Evolutionary conservation across 345 rosid species (phyloP).

Genomic region (Garcia nutans): DNA sequence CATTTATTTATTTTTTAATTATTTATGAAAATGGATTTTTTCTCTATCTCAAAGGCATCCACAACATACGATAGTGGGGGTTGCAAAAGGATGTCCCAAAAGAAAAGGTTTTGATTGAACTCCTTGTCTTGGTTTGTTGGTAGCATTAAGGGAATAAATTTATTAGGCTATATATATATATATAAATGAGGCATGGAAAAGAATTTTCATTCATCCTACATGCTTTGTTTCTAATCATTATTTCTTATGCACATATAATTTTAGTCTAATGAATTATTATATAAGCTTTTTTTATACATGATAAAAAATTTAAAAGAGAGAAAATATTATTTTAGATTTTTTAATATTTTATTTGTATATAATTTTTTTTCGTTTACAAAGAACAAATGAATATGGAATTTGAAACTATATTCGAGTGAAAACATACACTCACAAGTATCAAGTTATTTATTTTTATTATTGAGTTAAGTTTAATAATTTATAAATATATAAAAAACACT

Average conservation of each 20-base stretch:
- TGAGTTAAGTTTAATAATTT: too few species aligned
- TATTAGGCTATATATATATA: neutral
- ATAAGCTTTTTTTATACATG: too few species aligned
- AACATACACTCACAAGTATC: too few species aligned
- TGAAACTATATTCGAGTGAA: too few species aligned
- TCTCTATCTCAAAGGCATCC: neutral
- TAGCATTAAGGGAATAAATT: neutral
- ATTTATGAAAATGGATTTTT: neutral
- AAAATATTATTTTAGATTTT: too few species aligned
- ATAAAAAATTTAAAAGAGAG: too few species aligned
- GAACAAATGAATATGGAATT: too few species aligned
- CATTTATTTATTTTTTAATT: neutral
- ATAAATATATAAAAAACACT: too few species aligned
- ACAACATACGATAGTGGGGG: slow-evolving; percentile 1
- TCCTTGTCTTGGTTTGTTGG: neutral
- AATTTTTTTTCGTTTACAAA: neutral
- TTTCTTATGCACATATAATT: neutral
- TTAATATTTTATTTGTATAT: too few species aligned
- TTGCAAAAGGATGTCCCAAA: slow-evolving; percentile 3
- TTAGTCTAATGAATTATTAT: too few species aligned
- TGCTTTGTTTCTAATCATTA: neutral
- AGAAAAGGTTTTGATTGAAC: slow-evolving; percentile 11
- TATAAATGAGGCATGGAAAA: neutral
- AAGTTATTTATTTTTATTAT: too few species aligned
- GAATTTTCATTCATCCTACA: neutral